A percentile compares a stretch with the other conserved stretches of the same genome.
Evolutionary conservation across 2,329 filamentous ascomycete genomes (phyloP).

Genomic region (Diplodia corticola): DNA sequence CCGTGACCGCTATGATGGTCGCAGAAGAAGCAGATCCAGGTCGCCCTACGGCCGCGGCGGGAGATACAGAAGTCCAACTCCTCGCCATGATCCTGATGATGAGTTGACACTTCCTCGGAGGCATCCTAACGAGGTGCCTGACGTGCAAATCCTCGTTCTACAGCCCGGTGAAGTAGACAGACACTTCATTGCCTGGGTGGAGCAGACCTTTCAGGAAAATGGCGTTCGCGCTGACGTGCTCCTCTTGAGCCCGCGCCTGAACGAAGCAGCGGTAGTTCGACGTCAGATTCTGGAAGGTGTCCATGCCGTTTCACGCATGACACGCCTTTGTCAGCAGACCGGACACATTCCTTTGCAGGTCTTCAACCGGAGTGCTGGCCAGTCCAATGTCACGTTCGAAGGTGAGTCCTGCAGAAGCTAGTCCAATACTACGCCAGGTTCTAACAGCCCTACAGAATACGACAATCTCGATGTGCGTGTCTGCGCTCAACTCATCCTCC

Average conservation of each 20-base stretch:
- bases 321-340: slow-evolving; percentile 48
- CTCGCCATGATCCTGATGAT: slow-evolving; percentile 56
- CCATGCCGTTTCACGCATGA: slow-evolving; percentile 64
- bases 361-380: slow-evolving; percentile 77
- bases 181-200: slow-evolving; percentile 81
- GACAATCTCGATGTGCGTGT: slow-evolving; percentile 75
- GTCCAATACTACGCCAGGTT: background rate
- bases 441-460: slow-evolving; percentile 61
- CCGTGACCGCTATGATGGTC: slow-evolving; percentile 53
- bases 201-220: slow-evolving; percentile 70
- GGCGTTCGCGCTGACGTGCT: slow-evolving; percentile 77
- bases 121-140: slow-evolving; percentile 74
- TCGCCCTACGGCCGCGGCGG: slow-evolving; percentile 67
- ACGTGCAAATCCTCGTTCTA: slow-evolving; percentile 83
- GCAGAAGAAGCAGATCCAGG: slow-evolving; percentile 62
- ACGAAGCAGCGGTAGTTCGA: slow-evolving; percentile 76
- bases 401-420: slow-evolving; percentile 42
- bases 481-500: slow-evolving; percentile 76
- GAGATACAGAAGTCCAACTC: slow-evolving; percentile 69
- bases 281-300: slow-evolving; percentile 88
- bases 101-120: slow-evolving; percentile 72
- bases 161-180: slow-evolving; percentile 59
- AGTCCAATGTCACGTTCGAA: slow-evolving; percentile 76
- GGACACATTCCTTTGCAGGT: slow-evolving; percentile 79
- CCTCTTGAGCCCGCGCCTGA: slow-evolving; percentile 73